These are phyloP conservation scores for Microdochium bolleyi DNA, from an alignment of 2,329 filamentous ascomycete species.

Conservation along the genomic window DNA sequence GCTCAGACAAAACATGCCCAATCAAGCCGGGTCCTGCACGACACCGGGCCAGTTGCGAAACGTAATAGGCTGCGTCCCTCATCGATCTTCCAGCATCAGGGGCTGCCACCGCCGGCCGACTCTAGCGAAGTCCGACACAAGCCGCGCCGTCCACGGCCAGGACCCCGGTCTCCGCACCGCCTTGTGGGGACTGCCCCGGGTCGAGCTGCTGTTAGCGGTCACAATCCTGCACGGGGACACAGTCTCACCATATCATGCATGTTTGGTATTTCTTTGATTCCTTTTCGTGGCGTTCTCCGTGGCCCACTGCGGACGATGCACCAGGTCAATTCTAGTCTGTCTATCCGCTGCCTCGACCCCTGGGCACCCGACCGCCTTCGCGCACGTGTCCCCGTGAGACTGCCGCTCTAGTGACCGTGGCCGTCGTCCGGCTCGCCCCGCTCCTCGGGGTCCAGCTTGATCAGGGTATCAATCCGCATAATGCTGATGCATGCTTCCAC, in stretches of 20 bases:
- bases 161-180: background rate
- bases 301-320: background rate
- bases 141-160: background rate
- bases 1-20: background rate
- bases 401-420: constrained; percentile 62
- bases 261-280: constrained; percentile 4
- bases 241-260: background rate
- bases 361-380: background rate
- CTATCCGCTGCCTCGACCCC: background rate
- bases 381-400: background rate
- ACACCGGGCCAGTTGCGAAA: background rate
- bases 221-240: background rate
- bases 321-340: background rate
- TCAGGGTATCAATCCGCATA: constrained; percentile 98
- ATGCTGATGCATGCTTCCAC: constrained; percentile 98
- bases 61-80: background rate
- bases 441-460: constrained; percentile 92
- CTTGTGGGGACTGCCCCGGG: background rate
- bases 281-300: background rate
- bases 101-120: background rate
- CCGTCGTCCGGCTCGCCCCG: constrained; percentile 69
- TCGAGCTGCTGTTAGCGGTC: background rate
- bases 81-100: background rate
- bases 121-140: background rate
- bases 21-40: background rate